A percentile compares a stretch with the other conserved stretches of the same genome.
phyloP scores from a whole-genome alignment of 78 protist species.

The Speleostelium caveatum region DNA sequence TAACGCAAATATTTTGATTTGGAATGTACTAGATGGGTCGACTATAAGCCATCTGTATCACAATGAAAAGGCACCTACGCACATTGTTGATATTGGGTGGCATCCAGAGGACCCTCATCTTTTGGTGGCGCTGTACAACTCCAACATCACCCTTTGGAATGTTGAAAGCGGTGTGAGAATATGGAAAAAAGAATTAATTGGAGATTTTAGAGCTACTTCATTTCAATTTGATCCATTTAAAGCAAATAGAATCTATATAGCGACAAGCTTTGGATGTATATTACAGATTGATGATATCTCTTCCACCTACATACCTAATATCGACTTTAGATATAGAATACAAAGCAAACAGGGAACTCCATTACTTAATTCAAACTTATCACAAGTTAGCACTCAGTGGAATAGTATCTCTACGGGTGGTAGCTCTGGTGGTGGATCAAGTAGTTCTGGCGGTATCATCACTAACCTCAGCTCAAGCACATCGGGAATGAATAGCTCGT shows the following conservation, averaged over 20 bases:
- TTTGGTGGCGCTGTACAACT: background rate
- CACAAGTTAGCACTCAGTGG: background rate
- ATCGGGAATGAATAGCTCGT: background rate
- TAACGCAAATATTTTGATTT: slow-evolving; percentile 42
- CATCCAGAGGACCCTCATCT: slow-evolving; percentile 37
- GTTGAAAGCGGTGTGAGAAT: slow-evolving; percentile 4
- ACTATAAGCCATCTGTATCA: slow-evolving; percentile 10
- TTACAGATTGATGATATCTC: slow-evolving; percentile 5
- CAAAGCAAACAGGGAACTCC: background rate
- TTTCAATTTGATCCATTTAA: slow-evolving; percentile 50
- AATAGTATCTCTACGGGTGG: background rate
- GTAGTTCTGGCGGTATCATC: background rate
- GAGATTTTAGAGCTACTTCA: background rate
- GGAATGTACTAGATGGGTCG: slow-evolving; percentile 52
- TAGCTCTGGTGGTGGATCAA: background rate
- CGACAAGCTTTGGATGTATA: slow-evolving; percentile 16
- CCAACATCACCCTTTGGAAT: slow-evolving; percentile 6
- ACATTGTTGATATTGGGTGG: slow-evolving; percentile 28
- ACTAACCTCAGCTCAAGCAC: background rate
- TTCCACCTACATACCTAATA: background rate
- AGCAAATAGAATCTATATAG: background rate
- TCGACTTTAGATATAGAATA: slow-evolving; percentile 12
- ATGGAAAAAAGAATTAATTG: slow-evolving; percentile 26
- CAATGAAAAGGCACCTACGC: background rate
- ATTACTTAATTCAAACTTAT: background rate